These are phyloP conservation scores for Gastrolobium bilobum DNA, from an alignment of 306 rosid genomes.

Conservation along the genomic window DNA sequence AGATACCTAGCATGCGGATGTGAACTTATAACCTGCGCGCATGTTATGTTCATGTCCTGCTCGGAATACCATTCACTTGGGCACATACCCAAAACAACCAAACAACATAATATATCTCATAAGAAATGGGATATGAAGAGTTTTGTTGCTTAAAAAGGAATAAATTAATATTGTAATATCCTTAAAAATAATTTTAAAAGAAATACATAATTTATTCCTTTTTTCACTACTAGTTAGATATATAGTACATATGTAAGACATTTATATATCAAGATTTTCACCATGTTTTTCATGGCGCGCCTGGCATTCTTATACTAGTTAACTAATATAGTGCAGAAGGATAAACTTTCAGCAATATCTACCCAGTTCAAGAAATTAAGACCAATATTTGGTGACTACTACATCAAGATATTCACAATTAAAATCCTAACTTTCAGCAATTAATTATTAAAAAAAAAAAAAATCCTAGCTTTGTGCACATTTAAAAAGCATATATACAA, in stretches of 20 bases:
- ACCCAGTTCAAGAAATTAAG: not conserved
- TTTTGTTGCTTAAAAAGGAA: not conserved
- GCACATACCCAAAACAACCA: not conserved
- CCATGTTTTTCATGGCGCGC: not conserved
- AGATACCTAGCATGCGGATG: not conserved
- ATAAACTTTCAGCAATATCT: not conserved
- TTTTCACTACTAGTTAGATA: not conserved
- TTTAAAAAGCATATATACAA: not conserved
- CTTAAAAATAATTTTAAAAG: not conserved
- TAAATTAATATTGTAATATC: not conserved
- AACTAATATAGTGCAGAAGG: not conserved
- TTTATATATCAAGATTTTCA: not conserved
- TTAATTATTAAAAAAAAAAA: too few relatives aligned
- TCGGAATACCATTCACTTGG: not conserved
- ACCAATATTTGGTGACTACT: not conserved
- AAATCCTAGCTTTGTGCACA: not conserved
- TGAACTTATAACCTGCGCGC: not conserved
- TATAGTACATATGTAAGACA: not conserved
- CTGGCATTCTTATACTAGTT: not conserved
- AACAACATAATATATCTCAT: too few relatives aligned
- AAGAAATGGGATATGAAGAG: not conserved
- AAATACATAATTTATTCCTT: not conserved
- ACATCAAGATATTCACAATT: not conserved
- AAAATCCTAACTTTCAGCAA: not conserved
- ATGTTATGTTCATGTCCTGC: not conserved